These are phyloP conservation scores for Brassica hybrid DNA, from an alignment of 441 rosid species.

Conservation along the genomic window DNA sequence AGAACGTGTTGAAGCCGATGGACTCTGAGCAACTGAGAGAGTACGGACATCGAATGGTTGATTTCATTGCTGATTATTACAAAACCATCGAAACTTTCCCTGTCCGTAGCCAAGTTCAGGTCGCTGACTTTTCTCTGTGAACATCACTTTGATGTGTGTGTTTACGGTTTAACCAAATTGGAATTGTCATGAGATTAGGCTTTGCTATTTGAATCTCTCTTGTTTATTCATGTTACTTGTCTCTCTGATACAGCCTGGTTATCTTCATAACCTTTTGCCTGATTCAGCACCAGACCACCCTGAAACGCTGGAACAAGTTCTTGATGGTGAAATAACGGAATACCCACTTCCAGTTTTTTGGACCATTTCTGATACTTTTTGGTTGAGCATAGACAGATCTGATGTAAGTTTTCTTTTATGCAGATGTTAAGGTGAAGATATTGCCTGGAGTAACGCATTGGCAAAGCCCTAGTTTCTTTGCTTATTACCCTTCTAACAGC, in stretches of 20 bases:
- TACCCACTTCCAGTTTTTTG: slow-evolving; percentile 10
- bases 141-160: not conserved
- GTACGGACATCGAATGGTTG: slow-evolving; percentile 84
- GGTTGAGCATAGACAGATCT: not conserved
- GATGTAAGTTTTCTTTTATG: slow-evolving; percentile 14
- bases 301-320: slow-evolving; percentile 71
- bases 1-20: slow-evolving; percentile 71
- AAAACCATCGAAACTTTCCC: slow-evolving; percentile 71
- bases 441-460: slow-evolving; percentile 92
- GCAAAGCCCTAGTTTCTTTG: slow-evolving; percentile 87
- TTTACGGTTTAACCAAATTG: slow-evolving; percentile 2
- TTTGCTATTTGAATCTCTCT: not conserved
- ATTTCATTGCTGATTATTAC: slow-evolving; percentile 94
- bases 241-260: slow-evolving; percentile 75
- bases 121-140: slow-evolving; percentile 21
- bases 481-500: slow-evolving; percentile 81
- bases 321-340: slow-evolving; percentile 60
- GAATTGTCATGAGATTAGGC: not conserved
- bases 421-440: slow-evolving; percentile 77
- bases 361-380: not conserved
- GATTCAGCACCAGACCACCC: slow-evolving; percentile 82
- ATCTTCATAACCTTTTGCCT: slow-evolving; percentile 69
- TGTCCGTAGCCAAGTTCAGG: slow-evolving; percentile 97
- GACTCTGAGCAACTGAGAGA: slow-evolving; percentile 90
- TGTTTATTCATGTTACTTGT: slow-evolving; percentile 6